Base-by-base conservation (phyloP, 305 asterid species). In the Fraxinus greggii region DNA sequence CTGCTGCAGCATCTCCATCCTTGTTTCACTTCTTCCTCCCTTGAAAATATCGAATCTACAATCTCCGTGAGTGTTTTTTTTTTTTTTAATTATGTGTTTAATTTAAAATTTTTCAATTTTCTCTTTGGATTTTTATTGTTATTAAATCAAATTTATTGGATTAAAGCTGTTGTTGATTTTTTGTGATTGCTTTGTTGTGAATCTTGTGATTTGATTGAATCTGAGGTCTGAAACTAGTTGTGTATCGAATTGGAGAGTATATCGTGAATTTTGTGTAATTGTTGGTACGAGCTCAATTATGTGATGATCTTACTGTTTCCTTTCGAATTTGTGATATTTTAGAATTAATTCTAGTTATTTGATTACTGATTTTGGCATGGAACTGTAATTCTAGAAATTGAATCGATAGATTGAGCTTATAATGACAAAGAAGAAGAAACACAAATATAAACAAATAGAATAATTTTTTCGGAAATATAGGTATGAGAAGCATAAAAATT, bases 1-100 rank as follows among this genome's bases (percentile, higher is more conserved):
- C 84, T 91, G 88, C 90, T 91, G 35, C 92, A 91, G 77, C 95
- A 91, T 67, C 86, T 91, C 3, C 91, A 87, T 69, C 95, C 93
- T 1, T 85, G 89, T 63, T 88, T 88, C 76, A 86, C 93, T 26
- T 84, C 86, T 5, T 92, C 95, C 73, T 88, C 95, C 3, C 83
- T 90, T 32, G 93, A 91, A 81, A 80, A 89, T 70, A 83, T 89
- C 15, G 90, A 88, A 2, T 90, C 92, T 29, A 88, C 91, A 8
- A 26, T 89, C 72, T 83, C 89, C 48, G 95, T 92, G 45, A 87
- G 92, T 85, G 45, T 28, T 45, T n/a, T 38, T 40, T 19, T 54
- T 31, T 8, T 21, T 8, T n/a, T 54, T 1, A 54, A 54, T 54
- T 54, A 2, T 45, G 54, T 12, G 48, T 40, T 59, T 19, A 5